These are phyloP conservation scores for Acacia acuminata DNA, from an alignment of 306 rosid species.

Conservation along the genomic window DNA sequence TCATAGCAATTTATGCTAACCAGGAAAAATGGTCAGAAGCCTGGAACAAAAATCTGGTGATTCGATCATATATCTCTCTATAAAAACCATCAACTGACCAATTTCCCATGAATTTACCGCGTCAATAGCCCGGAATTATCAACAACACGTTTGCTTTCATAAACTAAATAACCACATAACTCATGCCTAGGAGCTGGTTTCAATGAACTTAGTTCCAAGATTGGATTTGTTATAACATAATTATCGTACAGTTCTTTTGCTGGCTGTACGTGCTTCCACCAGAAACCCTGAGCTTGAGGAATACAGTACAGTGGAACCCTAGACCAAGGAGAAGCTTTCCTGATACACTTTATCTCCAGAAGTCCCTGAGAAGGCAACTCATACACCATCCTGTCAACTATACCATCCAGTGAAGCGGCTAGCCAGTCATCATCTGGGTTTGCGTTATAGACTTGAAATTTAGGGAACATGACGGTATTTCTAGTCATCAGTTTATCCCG, in stretches of 20 bases:
- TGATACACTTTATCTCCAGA: slow-evolving; percentile 74
- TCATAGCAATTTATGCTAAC: slow-evolving; percentile 17
- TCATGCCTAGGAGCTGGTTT: slow-evolving; percentile 77
- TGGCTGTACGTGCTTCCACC: slow-evolving; percentile 88
- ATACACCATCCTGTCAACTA: slow-evolving; percentile 53
- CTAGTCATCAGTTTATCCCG: slow-evolving; percentile 81
- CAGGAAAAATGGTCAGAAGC: slow-evolving; percentile 4
- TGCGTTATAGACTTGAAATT: slow-evolving; percentile 65
- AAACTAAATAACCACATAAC: slow-evolving; percentile 56
- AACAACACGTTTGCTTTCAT: slow-evolving; percentile 57
- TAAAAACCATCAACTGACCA: slow-evolving; percentile 42
- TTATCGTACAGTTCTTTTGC: slow-evolving; percentile 59
- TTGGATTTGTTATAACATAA: slow-evolving; percentile 48
- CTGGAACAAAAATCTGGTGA: slow-evolving; percentile 16
- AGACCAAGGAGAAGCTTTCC: slow-evolving; percentile 64
- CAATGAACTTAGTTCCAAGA: slow-evolving; percentile 50
- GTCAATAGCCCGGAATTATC: slow-evolving; percentile 60
- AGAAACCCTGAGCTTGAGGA: slow-evolving; percentile 93
- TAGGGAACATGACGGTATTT: slow-evolving; percentile 67
- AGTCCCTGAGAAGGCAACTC: slow-evolving; percentile 73
- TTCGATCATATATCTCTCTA: background rate
- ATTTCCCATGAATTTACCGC: slow-evolving; percentile 67
- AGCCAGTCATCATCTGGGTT: slow-evolving; percentile 62
- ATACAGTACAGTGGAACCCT: slow-evolving; percentile 66
- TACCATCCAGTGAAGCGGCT: slow-evolving; percentile 85